Percentiles rank a stretch among this genome's conserved stretches.
phyloP scores from a whole-genome alignment of 371 early-diverging fungal species.

The Smittium culicis region DNA sequence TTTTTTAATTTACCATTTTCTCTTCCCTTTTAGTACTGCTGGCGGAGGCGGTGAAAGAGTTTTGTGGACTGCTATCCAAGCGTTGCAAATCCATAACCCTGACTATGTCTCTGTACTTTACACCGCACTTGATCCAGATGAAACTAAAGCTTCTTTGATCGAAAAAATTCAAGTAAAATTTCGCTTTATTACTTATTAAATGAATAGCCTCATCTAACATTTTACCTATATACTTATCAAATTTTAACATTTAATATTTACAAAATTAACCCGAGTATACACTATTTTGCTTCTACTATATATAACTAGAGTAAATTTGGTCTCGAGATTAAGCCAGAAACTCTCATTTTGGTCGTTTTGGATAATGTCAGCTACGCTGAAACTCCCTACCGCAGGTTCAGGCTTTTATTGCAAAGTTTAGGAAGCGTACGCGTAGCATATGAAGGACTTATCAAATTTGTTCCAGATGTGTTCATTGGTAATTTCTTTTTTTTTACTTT shows the following conservation, averaged over 20 bases:
- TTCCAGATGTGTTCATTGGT: conserved; percentile 72
- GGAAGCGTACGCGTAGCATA: conserved; percentile 60
- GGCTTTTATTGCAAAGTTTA: conserved; percentile 71
- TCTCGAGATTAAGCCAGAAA: conserved; percentile 52
- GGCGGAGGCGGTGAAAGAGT: conserved; percentile 96
- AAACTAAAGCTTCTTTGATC: conserved; percentile 24
- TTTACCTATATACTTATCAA: too few relatives aligned
- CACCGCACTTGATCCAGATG: conserved; percentile 46
- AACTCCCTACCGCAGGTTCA: conserved; percentile 59
- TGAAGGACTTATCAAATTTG: conserved; percentile 53
- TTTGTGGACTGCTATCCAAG: conserved; percentile 73
- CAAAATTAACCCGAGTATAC: too few relatives aligned
- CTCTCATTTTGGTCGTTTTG: conserved; percentile 40
- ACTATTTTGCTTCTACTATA: too few relatives aligned
- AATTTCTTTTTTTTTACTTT: too few relatives aligned
- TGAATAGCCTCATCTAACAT: too few relatives aligned
- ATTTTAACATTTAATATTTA: too few relatives aligned
- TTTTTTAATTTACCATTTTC: too few relatives aligned
- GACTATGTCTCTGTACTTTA: conserved; percentile 59
- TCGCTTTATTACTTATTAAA: neutral
- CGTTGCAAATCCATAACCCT: conserved; percentile 48
- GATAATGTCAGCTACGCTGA: conserved; percentile 50
- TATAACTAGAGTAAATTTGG: conserved; percentile 37
- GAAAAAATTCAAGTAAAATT: conserved; percentile 42
- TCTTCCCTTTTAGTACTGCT: conserved; percentile 37